Percentiles rank a stretch among this genome's conserved stretches.
Conservation (phyloP, 371 early-diverging fungal genomes). For the Rhizopus delemar region DNA sequence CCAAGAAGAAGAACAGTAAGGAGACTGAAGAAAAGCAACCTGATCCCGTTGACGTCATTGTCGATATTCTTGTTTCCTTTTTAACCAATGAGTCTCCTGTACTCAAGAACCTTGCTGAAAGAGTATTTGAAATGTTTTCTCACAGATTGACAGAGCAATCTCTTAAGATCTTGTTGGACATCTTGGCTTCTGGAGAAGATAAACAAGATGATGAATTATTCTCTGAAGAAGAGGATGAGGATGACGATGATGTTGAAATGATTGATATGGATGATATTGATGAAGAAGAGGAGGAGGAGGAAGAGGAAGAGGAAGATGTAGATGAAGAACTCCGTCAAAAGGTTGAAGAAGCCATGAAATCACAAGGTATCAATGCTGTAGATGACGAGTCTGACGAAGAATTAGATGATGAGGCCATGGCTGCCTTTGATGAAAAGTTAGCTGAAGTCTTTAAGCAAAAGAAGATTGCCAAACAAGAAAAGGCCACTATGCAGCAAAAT, state of each 20-base stretch:
- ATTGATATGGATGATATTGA: constrained; percentile 28
- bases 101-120: constrained; percentile 74
- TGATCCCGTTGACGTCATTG: constrained; percentile 85
- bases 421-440: constrained; percentile 87
- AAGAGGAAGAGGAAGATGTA: constrained; percentile 46
- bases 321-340: constrained; percentile 74
- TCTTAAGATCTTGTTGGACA: constrained; percentile 73
- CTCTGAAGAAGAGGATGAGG: constrained; percentile 62
- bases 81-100: constrained; percentile 81
- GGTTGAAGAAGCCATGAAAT: constrained; percentile 65
- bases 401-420: constrained; percentile 91
- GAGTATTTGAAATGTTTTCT: constrained; percentile 83
- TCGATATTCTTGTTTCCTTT: constrained; percentile 88
- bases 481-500: constrained; percentile 66
- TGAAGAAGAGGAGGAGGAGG: constrained; percentile 31
- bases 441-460: constrained; percentile 86
- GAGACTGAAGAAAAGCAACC: constrained; percentile 59
- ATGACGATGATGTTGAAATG: constrained; percentile 54
- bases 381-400: constrained; percentile 65
- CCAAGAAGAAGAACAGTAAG: constrained; percentile 28
- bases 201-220: constrained; percentile 58
- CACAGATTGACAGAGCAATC: constrained; percentile 73
- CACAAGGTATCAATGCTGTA: constrained; percentile 49
- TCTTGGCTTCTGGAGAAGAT: constrained; percentile 55
- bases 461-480: constrained; percentile 68